phyloP scores from a whole-genome alignment of 2,329 filamentous ascomycete genomes.

The Lomentospora prolificans region DNA sequence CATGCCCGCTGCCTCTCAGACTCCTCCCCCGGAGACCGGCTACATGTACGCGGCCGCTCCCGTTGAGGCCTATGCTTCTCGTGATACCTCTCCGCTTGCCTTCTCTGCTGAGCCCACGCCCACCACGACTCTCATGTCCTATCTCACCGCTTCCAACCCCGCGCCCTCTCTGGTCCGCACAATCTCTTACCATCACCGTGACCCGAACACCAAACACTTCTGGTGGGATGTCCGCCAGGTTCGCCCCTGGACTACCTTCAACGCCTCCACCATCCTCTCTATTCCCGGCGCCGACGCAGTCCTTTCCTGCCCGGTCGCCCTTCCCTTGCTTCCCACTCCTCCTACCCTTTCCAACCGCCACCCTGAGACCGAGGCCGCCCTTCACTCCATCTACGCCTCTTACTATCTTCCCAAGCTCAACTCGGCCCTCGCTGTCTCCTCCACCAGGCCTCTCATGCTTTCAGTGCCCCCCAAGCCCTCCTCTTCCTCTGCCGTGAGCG shows the following conservation, averaged over 20 bases:
- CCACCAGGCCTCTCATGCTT: slow-evolving; percentile 51
- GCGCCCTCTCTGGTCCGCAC: slow-evolving; percentile 73
- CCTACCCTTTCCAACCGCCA: slow-evolving; percentile 46
- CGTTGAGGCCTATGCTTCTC: slow-evolving; percentile 11
- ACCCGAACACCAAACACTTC: slow-evolving; percentile 67
- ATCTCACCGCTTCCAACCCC: slow-evolving; percentile 72
- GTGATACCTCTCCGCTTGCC: slow-evolving; percentile 21
- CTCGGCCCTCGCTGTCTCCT: slow-evolving; percentile 67
- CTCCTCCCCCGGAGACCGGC: slow-evolving; percentile 10
- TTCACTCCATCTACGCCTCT: slow-evolving; percentile 64
- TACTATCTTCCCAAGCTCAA: slow-evolving; percentile 85
- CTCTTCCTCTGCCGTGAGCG: slow-evolving; percentile 26
- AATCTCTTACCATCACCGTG: slow-evolving; percentile 58
- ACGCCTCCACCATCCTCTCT: slow-evolving; percentile 56
- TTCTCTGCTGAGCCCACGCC: slow-evolving; percentile 34
- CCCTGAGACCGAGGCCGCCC: slow-evolving; percentile 68
- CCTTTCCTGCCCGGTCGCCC: slow-evolving; percentile 58
- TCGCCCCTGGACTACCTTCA: slow-evolving; percentile 75
- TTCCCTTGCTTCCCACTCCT: slow-evolving; percentile 50
- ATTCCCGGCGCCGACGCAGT: slow-evolving; percentile 65
- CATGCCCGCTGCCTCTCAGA: slow-evolving; percentile 24
- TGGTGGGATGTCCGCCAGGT: slow-evolving; percentile 95
- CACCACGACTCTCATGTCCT: slow-evolving; percentile 64
- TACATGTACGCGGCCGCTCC: background rate
- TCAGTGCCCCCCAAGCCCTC: slow-evolving; percentile 28